phyloP scores from a whole-genome alignment of 306 rosid species.

The Pterocarpus macrocarpus region DNA sequence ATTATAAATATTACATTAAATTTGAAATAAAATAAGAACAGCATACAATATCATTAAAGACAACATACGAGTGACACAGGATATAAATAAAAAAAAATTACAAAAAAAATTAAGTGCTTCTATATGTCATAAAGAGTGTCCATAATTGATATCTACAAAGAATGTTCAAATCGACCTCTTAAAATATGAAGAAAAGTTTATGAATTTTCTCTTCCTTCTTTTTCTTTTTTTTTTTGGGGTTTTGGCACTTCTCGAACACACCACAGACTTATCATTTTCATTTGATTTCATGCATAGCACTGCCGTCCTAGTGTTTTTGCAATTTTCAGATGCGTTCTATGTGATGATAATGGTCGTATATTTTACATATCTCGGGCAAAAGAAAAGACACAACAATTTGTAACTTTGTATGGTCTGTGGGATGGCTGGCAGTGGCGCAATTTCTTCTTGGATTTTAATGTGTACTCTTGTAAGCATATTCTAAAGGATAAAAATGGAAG shows the following conservation, averaged over 20 bases:
- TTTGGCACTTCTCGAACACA: not conserved
- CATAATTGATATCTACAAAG: too few relatives aligned
- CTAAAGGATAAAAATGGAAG: too few relatives aligned
- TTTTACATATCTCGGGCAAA: not conserved
- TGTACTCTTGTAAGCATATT: not conserved
- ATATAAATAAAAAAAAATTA: too few relatives aligned
- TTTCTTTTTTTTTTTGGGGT: not conserved
- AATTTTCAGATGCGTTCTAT: not conserved
- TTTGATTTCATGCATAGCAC: not conserved
- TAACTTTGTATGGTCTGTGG: not conserved
- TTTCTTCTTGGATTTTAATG: not conserved
- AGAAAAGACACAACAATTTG: not conserved
- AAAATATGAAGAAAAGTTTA: not conserved
- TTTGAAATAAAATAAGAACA: too few relatives aligned
- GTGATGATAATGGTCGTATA: not conserved
- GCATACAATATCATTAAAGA: too few relatives aligned
- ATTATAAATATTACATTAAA: not conserved
- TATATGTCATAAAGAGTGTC: too few relatives aligned
- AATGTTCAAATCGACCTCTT: too few relatives aligned
- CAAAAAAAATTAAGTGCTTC: too few relatives aligned
- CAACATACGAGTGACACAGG: too few relatives aligned
- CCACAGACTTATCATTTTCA: not conserved
- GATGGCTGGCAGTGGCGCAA: not conserved
- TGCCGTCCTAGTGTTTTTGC: not conserved
- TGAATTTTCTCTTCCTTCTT: not conserved